These are phyloP conservation scores for Vigna hirtella DNA, from an alignment of 306 rosid genomes.

Conservation along the genomic window DNA sequence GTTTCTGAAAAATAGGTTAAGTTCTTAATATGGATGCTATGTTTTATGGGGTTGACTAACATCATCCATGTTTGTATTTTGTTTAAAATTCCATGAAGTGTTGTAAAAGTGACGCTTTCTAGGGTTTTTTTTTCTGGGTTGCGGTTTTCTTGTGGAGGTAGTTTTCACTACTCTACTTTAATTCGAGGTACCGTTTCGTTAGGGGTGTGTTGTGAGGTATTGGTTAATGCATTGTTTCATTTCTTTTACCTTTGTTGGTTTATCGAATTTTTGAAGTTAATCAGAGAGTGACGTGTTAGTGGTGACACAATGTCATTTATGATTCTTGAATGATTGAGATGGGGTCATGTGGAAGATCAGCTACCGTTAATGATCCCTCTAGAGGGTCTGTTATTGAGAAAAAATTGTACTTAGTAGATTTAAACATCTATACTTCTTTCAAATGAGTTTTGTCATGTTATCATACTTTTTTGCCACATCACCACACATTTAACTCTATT, in stretches of 20 bases:
- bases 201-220: slow-evolving; percentile 40
- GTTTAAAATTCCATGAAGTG: too few species aligned
- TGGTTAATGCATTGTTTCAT: slow-evolving; percentile 52
- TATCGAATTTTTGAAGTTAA: slow-evolving; percentile 16
- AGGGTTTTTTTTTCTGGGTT: slow-evolving; percentile 58
- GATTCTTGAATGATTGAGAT: slow-evolving; percentile 56
- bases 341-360: slow-evolving; percentile 74
- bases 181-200: slow-evolving; percentile 35
- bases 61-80: too few species aligned
- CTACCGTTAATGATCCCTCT: slow-evolving; percentile 51
- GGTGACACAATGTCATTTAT: slow-evolving; percentile 1
- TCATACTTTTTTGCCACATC: too few species aligned
- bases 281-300: slow-evolving; percentile 46
- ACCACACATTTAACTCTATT: too few species aligned
- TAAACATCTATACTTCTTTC: too few species aligned
- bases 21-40: too few species aligned
- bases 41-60: too few species aligned
- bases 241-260: slow-evolving; percentile 14
- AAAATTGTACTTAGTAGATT: slow-evolving; percentile 45
- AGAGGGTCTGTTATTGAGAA: slow-evolving; percentile 49
- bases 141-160: slow-evolving; percentile 48
- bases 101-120: slow-evolving; percentile 36
- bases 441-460: too few species aligned
- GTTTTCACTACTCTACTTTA: slow-evolving; percentile 32
- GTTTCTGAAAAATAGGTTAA: too few species aligned